These are phyloP conservation scores for Boletales sp. DNA, from an alignment of 768 basidiomycete genomes.

Conservation along the genomic window DNA sequence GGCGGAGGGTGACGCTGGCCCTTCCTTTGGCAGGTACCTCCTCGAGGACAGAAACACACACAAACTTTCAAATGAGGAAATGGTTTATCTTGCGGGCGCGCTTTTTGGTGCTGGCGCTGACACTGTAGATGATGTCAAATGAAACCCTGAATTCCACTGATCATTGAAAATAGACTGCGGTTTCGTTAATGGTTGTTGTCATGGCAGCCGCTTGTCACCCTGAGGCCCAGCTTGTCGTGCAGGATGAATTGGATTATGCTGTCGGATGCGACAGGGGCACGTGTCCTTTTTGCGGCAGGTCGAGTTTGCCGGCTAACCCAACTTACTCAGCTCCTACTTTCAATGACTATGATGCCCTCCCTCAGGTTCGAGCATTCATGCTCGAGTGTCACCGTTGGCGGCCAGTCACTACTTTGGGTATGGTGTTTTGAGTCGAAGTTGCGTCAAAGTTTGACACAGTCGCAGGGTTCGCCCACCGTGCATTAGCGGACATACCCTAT, in stretches of 20 bases:
- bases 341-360: conserved; percentile 33
- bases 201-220: conserved; percentile 58
- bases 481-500: conserved; percentile 62
- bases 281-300: background rate
- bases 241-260: conserved; percentile 52
- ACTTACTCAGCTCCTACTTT: conserved; percentile 35
- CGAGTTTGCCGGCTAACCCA: background rate
- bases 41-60: conserved; percentile 54
- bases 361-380: conserved; percentile 38
- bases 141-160: background rate
- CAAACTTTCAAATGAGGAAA: conserved; percentile 52
- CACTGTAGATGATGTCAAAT: conserved; percentile 33
- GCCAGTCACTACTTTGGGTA: conserved; percentile 34
- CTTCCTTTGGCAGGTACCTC: conserved; percentile 55
- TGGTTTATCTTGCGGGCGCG: conserved; percentile 58
- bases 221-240: conserved; percentile 46
- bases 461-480: conserved; percentile 58
- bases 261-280: conserved; percentile 40
- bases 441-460: background rate
- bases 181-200: conserved; percentile 51
- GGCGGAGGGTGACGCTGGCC: conserved; percentile 21
- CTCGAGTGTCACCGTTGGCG: conserved; percentile 42
- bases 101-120: conserved; percentile 68
- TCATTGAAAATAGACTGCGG: conserved; percentile 39
- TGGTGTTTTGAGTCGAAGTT: background rate